Evolutionary conservation across 2,329 filamentous ascomycete species (phyloP).

Genomic region (Bisporella sp.): DNA sequence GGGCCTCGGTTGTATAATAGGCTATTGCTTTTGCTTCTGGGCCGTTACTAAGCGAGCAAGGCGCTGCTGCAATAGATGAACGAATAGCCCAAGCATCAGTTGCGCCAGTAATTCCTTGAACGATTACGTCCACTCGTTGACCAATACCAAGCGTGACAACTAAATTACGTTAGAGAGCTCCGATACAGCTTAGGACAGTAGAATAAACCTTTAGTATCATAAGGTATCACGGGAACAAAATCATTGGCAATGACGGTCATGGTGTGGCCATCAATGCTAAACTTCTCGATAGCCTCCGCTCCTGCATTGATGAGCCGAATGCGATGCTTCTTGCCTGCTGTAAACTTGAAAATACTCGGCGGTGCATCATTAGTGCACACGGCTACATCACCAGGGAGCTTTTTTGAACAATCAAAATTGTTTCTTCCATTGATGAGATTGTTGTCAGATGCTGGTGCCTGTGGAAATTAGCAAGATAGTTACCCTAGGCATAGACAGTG

Average conservation of each 20-base stretch:
- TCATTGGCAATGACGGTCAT: slow-evolving; percentile 60
- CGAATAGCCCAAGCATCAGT: slow-evolving; percentile 46
- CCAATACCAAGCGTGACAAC: slow-evolving; percentile 24
- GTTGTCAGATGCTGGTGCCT: slow-evolving; percentile 19
- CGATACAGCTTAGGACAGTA: no score
- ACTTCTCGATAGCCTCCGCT: slow-evolving; percentile 37
- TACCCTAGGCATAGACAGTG: background rate
- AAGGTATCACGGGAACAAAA: slow-evolving; percentile 51
- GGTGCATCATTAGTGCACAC: slow-evolving; percentile 11
- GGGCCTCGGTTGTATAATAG: slow-evolving; percentile 49
- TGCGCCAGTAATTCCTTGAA: slow-evolving; percentile 36
- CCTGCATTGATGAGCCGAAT: slow-evolving; percentile 36
- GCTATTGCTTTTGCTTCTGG: slow-evolving; percentile 51
- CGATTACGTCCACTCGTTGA: slow-evolving; percentile 38
- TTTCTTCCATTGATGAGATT: slow-evolving; percentile 24
- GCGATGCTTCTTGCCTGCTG: slow-evolving; percentile 34
- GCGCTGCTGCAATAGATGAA: slow-evolving; percentile 33
- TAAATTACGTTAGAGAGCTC: background rate
- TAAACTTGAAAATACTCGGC: slow-evolving; percentile 29
- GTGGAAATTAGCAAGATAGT: background rate
- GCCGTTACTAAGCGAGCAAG: slow-evolving; percentile 39
- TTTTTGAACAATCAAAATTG: slow-evolving; percentile 14
- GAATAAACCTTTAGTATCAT: slow-evolving; percentile 48
- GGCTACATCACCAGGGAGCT: background rate
- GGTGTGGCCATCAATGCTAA: slow-evolving; percentile 41